A percentile compares a stretch with the other conserved stretches of the same genome.
These are phyloP conservation scores for Psilocybe azurescens DNA, from an alignment of 768 basidiomycete species.

Conservation along the genomic window DNA sequence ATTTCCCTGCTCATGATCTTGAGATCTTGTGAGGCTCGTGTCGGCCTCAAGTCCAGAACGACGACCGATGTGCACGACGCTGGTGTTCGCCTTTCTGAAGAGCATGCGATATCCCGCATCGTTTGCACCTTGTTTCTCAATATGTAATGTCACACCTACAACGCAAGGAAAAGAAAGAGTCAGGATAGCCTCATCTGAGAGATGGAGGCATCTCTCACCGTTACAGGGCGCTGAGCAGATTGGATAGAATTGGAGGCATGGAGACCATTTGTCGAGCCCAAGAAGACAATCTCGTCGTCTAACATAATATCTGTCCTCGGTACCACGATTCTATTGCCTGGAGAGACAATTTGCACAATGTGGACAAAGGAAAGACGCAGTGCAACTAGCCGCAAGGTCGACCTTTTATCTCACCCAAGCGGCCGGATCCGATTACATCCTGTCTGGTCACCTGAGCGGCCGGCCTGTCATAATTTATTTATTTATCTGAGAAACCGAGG, in stretches of 20 bases:
- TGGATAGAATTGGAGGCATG: conserved; percentile 23
- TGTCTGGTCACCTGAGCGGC: conserved; percentile 5
- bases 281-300: conserved; percentile 69
- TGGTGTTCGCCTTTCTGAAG: conserved; percentile 56
- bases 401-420: conserved; percentile 22
- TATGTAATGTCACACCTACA: conserved; percentile 62
- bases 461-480: not conserved
- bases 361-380: conserved; percentile 24
- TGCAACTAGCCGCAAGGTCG: conserved; percentile 14
- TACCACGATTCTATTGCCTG: not conserved
- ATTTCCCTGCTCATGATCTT: conserved; percentile 46
- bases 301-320: conserved; percentile 19
- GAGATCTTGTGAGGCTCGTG: conserved; percentile 31
- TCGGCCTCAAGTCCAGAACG: conserved; percentile 56
- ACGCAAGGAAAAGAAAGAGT: conserved; percentile 24
- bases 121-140: conserved; percentile 56
- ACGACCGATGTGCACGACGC: conserved; percentile 69
- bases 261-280: conserved; percentile 46
- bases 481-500: not conserved
- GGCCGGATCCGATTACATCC: conserved; percentile 23
- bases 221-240: conserved; percentile 34
- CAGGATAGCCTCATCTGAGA: conserved; percentile 15
- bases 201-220: conserved; percentile 40
- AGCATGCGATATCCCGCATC: conserved; percentile 48
- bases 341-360: conserved; percentile 9